Percentiles rank a stretch among this genome's conserved stretches.
These are phyloP conservation scores for Saccharomycopsis javanensis DNA, from an alignment of 805 yeast genomes.

Conservation along the genomic window DNA sequence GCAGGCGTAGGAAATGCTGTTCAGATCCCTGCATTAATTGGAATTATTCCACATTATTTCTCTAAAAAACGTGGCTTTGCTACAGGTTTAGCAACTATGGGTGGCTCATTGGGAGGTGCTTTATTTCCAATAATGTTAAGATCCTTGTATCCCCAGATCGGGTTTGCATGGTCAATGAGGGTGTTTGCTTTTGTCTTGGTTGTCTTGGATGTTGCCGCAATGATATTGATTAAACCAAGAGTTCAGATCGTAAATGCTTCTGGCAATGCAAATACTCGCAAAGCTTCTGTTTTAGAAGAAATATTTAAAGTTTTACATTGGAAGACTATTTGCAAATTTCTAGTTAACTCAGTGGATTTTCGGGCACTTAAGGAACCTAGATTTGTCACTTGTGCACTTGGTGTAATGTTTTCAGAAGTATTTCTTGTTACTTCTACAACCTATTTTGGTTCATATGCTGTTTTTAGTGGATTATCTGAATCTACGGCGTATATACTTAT, in stretches of 20 bases:
- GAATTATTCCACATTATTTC: slow-evolving; percentile 39
- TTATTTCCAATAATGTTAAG: slow-evolving; percentile 39
- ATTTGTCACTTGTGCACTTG: slow-evolving; percentile 34
- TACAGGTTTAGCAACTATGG: slow-evolving; percentile 37
- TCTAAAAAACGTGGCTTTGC: slow-evolving; percentile 34
- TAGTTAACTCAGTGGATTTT: slow-evolving; percentile 4
- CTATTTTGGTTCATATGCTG: slow-evolving; percentile 41
- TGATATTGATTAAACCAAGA: slow-evolving; percentile 28
- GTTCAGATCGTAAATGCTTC: slow-evolving; percentile 14
- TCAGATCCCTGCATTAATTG: slow-evolving; percentile 35
- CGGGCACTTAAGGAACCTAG: slow-evolving; percentile 34
- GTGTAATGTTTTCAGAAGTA: slow-evolving; percentile 40
- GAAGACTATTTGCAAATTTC: background rate
- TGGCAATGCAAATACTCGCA: slow-evolving; percentile 11
- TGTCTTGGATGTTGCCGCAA: slow-evolving; percentile 19
- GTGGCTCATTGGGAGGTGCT: slow-evolving; percentile 44
- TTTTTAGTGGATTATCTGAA: slow-evolving; percentile 33
- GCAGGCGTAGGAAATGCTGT: slow-evolving; percentile 36
- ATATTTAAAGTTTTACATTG: background rate
- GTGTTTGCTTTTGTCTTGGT: slow-evolving; percentile 33
- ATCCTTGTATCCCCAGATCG: slow-evolving; percentile 32
- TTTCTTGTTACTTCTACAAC: slow-evolving; percentile 37
- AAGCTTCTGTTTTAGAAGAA: background rate
- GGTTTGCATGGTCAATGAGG: slow-evolving; percentile 47
- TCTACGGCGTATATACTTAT: slow-evolving; percentile 34